Evolutionary conservation across 495 filamentous ascomycete genomes (phyloP), one percentile per base, ranked within the genome.

Genomic region (Rusavskia elegans): DNA sequence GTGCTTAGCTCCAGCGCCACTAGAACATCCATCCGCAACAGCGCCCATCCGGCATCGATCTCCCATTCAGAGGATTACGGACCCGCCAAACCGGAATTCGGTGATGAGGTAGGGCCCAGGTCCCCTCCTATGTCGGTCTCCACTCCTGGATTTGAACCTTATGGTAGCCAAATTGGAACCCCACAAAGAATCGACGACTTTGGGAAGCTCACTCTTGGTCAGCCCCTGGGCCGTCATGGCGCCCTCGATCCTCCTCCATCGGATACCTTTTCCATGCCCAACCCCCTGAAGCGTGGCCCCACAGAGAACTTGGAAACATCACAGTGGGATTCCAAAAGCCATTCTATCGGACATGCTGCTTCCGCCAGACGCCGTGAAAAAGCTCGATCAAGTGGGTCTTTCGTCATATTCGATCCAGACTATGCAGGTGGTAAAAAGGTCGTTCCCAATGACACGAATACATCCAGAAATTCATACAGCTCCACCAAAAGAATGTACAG

Each of bases 261-360:
- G 16, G 14, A 30, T 13, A 16, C 42, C 19, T 9, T 45, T 21
- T 21, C 52, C 30, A 36, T 29, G 23, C 5, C 21, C 20, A 56
- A 53, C n/a, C 52, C 55, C 20, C 39, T 50, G 0, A 57, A 57
- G 42, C 30, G 54, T 16, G 49, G 54, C 7, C 16, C 44, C 39
- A 21, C 25, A 1, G 50, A 44, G 7, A 29, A 25, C 5, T 27
- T 30, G 17, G 50, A 44, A 30, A 36, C 25, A 9, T 0, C 19
- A 8, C 36, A 44, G 13, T n/a, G 13, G 37, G 35, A 29, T n/a
- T 13, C 36, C 11, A 27, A 41, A 40, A 23, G 44, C 44, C 36
- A 30, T 45, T 9, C 35, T n/a, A 23, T 25, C 20, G 50, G 39
- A 13, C 25, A 21, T 44, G 19, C n/a, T 14, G 21, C 10, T 16